Evolutionary conservation across 768 basidiomycete species (phyloP).

Genomic region (Paxillus involutus): DNA sequence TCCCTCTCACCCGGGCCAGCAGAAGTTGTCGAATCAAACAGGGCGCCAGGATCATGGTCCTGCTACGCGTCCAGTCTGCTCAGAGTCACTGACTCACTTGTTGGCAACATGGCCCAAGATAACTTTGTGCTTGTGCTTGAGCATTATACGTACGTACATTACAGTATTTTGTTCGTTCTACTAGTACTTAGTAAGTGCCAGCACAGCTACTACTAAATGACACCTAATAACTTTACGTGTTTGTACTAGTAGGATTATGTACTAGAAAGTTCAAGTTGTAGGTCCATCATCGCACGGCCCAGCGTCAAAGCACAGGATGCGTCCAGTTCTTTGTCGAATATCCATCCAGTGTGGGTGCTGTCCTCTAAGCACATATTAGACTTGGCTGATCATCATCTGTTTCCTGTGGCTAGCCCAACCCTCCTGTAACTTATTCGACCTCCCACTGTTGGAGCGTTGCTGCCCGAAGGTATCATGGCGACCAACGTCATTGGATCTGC

Average conservation of each 20-base stretch:
- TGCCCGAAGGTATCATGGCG: conserved; percentile 15
- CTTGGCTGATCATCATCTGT: not conserved
- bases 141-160: not conserved
- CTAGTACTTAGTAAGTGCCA: too few species aligned
- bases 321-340: not conserved
- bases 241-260: too few species aligned
- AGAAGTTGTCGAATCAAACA: not conserved
- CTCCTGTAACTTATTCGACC: not conserved
- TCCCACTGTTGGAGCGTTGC: not conserved
- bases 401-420: not conserved
- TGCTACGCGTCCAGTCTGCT: too few species aligned
- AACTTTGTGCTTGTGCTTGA: too few species aligned
- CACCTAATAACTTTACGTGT: too few species aligned
- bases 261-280: not conserved
- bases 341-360: not conserved
- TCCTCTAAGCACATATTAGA: conserved; percentile 8
- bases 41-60: too few species aligned
- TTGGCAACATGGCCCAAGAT: too few species aligned
- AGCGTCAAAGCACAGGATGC: not conserved
- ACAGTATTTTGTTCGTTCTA: not conserved
- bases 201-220: not conserved
- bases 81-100: too few species aligned
- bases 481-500: conserved; percentile 12
- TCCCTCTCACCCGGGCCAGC: not conserved
- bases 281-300: conserved; percentile 2